phyloP scores from a whole-genome alignment of 768 basidiomycete genomes.

The Suillus paluster region DNA sequence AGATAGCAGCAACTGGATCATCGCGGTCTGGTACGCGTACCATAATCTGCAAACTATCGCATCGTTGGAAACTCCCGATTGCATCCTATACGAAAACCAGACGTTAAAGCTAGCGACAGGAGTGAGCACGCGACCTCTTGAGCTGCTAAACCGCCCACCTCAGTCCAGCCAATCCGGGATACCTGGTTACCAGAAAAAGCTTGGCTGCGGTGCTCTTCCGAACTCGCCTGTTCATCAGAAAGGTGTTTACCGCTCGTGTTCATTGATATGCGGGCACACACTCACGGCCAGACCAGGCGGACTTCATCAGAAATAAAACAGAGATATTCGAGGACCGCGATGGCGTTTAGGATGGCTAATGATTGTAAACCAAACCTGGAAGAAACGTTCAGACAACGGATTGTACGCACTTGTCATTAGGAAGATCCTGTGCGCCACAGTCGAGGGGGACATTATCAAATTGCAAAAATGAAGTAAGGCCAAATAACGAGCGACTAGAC shows the following conservation, averaged over 20 bases:
- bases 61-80: constrained; percentile 10
- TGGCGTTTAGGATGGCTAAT: constrained; percentile 12
- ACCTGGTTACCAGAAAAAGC: constrained; percentile 19
- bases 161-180: constrained; percentile 20
- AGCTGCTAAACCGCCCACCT: constrained; percentile 15
- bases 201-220: background rate
- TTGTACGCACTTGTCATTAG: background rate
- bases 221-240: background rate
- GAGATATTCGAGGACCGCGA: constrained; percentile 23
- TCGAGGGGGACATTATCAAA: background rate
- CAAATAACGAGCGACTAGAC: constrained; percentile 3
- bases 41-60: constrained; percentile 18
- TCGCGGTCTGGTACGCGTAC: constrained; percentile 20
- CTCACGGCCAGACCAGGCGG: constrained; percentile 28
- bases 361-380: background rate
- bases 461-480: background rate
- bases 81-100: constrained; percentile 25
- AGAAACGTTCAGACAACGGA: background rate
- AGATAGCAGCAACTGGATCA: constrained; percentile 19
- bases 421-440: background rate
- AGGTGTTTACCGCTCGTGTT: background rate
- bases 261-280: background rate
- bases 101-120: constrained; percentile 23
- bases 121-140: background rate
- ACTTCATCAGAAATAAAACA: constrained; percentile 20